Evolutionary conservation across 2,329 filamentous ascomycete species (phyloP).

Genomic region (Neofusicoccum sp.): DNA sequence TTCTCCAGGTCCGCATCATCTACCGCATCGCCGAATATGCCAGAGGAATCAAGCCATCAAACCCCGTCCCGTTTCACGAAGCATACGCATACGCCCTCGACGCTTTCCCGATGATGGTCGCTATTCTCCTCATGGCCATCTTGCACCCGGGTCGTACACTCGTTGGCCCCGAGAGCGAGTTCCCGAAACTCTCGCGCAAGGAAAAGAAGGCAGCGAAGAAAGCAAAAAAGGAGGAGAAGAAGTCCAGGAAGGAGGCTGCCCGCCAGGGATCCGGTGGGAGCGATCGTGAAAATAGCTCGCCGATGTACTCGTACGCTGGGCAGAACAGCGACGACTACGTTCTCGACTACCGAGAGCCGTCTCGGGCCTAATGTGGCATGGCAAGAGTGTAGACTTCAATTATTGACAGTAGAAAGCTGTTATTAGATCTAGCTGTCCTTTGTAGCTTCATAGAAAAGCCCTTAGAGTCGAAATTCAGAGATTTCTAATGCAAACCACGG

Average conservation of each 20-base stretch:
- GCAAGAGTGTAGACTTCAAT: no score
- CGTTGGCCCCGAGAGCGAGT: constrained; percentile 27
- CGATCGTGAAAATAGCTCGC: no score
- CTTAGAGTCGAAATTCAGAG: no score
- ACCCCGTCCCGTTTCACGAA: constrained; percentile 51
- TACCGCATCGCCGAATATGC: constrained; percentile 60
- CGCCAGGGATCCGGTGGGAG: no score
- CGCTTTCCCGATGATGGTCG: constrained; percentile 56
- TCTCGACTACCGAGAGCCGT: no score
- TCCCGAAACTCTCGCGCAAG: constrained; percentile 25
- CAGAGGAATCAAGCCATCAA: constrained; percentile 42
- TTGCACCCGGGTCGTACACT: constrained; percentile 29
- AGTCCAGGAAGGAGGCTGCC: neutral
- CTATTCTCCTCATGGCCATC: constrained; percentile 24
- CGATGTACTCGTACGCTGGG: no score
- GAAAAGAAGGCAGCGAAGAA: constrained; percentile 24
- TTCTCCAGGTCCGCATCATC: constrained; percentile 49
- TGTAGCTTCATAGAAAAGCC: no score
- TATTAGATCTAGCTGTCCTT: no score
- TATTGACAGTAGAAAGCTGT: no score
- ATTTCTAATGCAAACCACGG: no score
- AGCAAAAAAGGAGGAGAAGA: constrained; percentile 21
- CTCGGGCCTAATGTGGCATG: no score
- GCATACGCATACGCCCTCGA: constrained; percentile 54
- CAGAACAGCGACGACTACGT: no score